A percentile compares a stretch with the other conserved stretches of the same genome.
These are phyloP conservation scores for Parastagonospora avenae DNA, from an alignment of 2,329 filamentous ascomycete species.

Conservation along the genomic window DNA sequence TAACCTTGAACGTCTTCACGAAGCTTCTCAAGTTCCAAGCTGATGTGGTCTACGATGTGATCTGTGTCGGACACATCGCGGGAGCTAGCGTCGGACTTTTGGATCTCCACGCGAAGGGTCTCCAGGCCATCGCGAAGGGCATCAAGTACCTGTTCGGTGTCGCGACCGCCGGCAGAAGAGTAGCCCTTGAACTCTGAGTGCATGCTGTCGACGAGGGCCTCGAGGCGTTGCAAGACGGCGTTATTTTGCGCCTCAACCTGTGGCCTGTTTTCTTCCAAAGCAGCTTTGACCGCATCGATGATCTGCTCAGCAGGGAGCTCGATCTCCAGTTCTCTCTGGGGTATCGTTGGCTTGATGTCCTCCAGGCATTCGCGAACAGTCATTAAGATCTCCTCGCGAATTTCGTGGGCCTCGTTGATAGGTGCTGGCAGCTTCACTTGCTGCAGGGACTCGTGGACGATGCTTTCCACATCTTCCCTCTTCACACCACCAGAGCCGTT, in stretches of 20 bases:
- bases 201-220: conserved; percentile 65
- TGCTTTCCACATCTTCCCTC: conserved; percentile 82
- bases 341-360: conserved; percentile 67
- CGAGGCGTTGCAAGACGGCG: conserved; percentile 64
- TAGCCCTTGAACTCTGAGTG: conserved; percentile 75
- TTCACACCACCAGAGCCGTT: conserved; percentile 65
- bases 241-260: conserved; percentile 61
- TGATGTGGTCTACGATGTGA: conserved; percentile 74
- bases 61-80: conserved; percentile 73
- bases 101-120: conserved; percentile 77
- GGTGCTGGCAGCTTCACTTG: conserved; percentile 77
- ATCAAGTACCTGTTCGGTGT: conserved; percentile 87
- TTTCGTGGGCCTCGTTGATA: conserved; percentile 70
- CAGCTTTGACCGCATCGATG: conserved; percentile 62
- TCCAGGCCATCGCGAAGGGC: conserved; percentile 88
- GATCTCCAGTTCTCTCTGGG: conserved; percentile 40
- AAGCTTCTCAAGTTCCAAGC: conserved; percentile 68
- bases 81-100: conserved; percentile 76
- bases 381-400: conserved; percentile 81
- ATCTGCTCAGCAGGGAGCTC: conserved; percentile 59
- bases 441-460: conserved; percentile 83
- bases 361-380: conserved; percentile 86
- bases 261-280: conserved; percentile 59
- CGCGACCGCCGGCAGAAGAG: conserved; percentile 75
- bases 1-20: conserved; percentile 64